These are phyloP conservation scores for Astraeus odoratus DNA, from an alignment of 768 basidiomycete species.

Conservation along the genomic window DNA sequence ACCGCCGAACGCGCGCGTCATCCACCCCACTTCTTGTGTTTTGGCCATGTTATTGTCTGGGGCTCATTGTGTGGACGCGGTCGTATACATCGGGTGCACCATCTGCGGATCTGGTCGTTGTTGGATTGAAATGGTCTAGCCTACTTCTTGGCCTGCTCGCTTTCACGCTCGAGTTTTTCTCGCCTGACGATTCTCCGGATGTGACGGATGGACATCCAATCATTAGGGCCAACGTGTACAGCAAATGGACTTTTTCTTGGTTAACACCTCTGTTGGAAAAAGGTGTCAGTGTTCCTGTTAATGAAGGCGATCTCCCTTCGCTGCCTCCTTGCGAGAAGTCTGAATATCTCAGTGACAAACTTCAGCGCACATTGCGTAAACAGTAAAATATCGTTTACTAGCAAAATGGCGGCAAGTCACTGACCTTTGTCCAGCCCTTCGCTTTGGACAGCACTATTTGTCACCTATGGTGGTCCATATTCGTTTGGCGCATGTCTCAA, in stretches of 20 bases:
- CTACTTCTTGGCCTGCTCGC: conserved; percentile 42
- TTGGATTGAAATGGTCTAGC: conserved; percentile 39
- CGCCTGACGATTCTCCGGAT: conserved; percentile 47
- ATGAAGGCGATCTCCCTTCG: conserved; percentile 80
- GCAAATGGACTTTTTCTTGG: conserved; percentile 81
- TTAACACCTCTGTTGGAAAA: conserved; percentile 74
- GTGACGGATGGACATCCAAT: conserved; percentile 60
- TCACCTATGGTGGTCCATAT: conserved; percentile 78
- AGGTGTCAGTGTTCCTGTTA: conserved; percentile 59
- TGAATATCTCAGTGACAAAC: conserved; percentile 51
- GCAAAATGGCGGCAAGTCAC: not conserved
- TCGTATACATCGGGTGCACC: conserved; percentile 35
- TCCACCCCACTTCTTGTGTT: conserved; percentile 72
- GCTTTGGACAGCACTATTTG: conserved; percentile 67
- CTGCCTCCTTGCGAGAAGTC: conserved; percentile 66
- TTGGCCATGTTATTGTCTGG: conserved; percentile 63
- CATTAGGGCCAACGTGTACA: conserved; percentile 74
- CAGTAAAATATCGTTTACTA: conserved; percentile 43
- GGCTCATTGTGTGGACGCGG: conserved; percentile 50
- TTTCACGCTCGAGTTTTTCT: conserved; percentile 62
- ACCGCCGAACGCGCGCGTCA: conserved; percentile 61
- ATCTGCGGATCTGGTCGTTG: conserved; percentile 29
- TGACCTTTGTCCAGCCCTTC: conserved; percentile 36
- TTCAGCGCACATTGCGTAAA: conserved; percentile 55
- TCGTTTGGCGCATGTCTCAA: conserved; percentile 58